Percentiles rank a stretch among this genome's conserved stretches.
Evolutionary conservation across 208 protist species (phyloP).

Genomic region (Tritrichomonas musculus): DNA sequence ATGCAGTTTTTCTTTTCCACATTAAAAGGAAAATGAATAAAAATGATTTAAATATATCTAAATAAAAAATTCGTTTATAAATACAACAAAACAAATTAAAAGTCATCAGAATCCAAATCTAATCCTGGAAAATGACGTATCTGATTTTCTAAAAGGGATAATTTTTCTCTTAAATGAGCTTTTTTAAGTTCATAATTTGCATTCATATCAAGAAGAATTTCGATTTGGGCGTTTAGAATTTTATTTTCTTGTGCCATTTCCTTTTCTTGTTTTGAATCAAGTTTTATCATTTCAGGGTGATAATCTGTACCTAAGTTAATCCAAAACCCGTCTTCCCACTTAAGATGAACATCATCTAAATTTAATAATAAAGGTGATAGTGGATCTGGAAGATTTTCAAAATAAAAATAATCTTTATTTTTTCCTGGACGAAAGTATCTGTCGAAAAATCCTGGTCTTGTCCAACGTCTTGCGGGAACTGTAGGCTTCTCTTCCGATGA

Average conservation of each 20-base stretch:
- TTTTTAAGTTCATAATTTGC: conserved; percentile 28
- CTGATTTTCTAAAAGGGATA: neutral
- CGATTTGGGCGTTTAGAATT: neutral
- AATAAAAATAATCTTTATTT: neutral
- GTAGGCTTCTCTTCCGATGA: no score
- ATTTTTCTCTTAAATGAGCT: neutral
- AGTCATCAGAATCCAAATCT: no score
- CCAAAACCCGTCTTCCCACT: neutral
- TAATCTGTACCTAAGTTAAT: neutral
- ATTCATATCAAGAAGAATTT: conserved; percentile 10
- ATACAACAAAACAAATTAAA: no score
- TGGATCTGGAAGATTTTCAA: neutral
- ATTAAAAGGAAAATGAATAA: no score
- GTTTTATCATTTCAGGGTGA: neutral
- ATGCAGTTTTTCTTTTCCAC: no score
- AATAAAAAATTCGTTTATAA: no score
- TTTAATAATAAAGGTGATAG: neutral
- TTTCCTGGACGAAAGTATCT: neutral
- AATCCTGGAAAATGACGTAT: neutral
- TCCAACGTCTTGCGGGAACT: neutral
- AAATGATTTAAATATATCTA: no score
- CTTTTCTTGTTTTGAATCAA: neutral
- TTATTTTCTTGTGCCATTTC: neutral
- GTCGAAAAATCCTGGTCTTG: neutral
- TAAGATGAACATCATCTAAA: neutral